Conservation (phyloP, 2,329 filamentous ascomycete species). For the Penicillium sclerotiorum region DNA sequence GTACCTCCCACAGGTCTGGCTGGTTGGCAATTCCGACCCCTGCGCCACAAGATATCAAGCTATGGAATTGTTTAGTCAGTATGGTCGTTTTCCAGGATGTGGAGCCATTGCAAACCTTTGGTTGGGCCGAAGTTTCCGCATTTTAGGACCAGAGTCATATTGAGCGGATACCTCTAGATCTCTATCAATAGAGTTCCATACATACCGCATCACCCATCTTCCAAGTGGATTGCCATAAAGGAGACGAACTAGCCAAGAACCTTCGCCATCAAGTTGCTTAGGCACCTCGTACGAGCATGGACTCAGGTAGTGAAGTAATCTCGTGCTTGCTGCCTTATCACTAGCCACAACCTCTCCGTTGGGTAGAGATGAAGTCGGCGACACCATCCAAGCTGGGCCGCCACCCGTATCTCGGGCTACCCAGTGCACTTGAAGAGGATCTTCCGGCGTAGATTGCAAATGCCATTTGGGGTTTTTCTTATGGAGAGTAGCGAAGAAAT, state of each 20-base stretch:
- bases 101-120: constrained; percentile 11
- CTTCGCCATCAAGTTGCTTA: constrained; percentile 19
- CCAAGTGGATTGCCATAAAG: constrained; percentile 27
- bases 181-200: constrained; percentile 24
- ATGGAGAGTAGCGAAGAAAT: constrained; percentile 30
- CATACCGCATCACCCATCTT: constrained; percentile 18
- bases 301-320: constrained; percentile 21
- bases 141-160: constrained; percentile 23
- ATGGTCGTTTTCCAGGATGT: background rate
- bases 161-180: constrained; percentile 12
- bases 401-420: constrained; percentile 24
- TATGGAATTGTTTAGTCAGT: background rate
- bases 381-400: constrained; percentile 29
- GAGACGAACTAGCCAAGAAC: constrained; percentile 24
- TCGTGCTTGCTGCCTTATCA: constrained; percentile 27
- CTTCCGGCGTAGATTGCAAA: constrained; percentile 5
- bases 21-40: constrained; percentile 29
- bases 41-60: constrained; percentile 24
- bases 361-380: constrained; percentile 20
- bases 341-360: constrained; percentile 22
- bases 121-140: constrained; percentile 22
- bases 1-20: constrained; percentile 25
- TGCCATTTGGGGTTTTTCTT: constrained; percentile 14
- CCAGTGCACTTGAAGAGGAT: constrained; percentile 27
- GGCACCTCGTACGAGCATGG: constrained; percentile 22